phyloP scores from a whole-genome alignment of 176 grass and related monocot genomes.

The Melocanna baccifera region DNA sequence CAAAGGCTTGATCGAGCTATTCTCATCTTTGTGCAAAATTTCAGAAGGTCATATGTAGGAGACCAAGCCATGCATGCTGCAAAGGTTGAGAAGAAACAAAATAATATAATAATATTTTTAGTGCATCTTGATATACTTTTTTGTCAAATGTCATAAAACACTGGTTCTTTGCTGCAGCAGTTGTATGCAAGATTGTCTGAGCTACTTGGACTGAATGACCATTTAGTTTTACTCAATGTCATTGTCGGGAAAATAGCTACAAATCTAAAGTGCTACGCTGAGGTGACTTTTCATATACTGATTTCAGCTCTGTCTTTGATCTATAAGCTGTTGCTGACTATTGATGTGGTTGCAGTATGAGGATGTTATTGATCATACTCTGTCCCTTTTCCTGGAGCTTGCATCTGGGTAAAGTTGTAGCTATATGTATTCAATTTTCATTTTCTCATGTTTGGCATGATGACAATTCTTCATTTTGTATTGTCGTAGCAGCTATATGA shows the following conservation, averaged over 20 bases:
- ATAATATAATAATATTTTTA: constrained; percentile 11
- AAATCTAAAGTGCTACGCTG: constrained; percentile 89
- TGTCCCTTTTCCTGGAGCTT: constrained; percentile 85
- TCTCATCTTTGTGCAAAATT: constrained; percentile 91
- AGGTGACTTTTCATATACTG: constrained; percentile 55
- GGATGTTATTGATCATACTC: constrained; percentile 93
- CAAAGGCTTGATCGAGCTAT: constrained; percentile 97
- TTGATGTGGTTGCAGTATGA: constrained; percentile 67
- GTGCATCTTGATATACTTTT: constrained; percentile 15
- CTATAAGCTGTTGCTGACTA: constrained; percentile 39
- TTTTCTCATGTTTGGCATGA: neutral
- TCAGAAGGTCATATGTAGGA: constrained; percentile 95
- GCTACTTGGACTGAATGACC: constrained; percentile 94
- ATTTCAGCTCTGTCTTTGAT: constrained; percentile 18
- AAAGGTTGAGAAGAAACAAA: constrained; percentile 51
- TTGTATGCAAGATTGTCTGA: constrained; percentile 95
- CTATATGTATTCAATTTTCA: neutral
- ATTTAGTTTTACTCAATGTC: constrained; percentile 97
- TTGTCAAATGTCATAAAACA: constrained; percentile 38
- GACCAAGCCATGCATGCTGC: constrained; percentile 94
- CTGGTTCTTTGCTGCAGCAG: constrained; percentile 74
- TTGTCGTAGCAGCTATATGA: constrained; percentile 83
- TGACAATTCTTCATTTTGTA: constrained; percentile 33
- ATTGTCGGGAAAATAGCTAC: constrained; percentile 98
- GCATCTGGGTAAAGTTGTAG: constrained; percentile 78